A percentile compares a stretch with the other conserved stretches of the same genome.
These are phyloP conservation scores for Cyanidium caldarium DNA, from an alignment of 23 red algal species.

Conservation along the genomic window DNA sequence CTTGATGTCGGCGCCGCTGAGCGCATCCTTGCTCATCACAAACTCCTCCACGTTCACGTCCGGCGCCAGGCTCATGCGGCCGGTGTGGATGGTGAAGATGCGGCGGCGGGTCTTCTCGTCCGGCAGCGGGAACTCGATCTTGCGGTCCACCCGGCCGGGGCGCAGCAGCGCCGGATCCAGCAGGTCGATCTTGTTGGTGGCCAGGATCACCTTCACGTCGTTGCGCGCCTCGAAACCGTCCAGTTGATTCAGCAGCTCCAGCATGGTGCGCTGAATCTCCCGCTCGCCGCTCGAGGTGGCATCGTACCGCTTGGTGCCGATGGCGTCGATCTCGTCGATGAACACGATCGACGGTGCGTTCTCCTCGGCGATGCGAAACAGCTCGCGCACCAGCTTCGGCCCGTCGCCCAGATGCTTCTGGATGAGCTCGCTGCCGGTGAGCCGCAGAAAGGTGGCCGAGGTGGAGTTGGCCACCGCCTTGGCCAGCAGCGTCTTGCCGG, in stretches of 20 bases:
- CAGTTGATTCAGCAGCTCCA: constrained; percentile 97
- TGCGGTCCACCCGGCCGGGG: constrained; percentile 94
- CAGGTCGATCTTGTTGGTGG: constrained; percentile 95
- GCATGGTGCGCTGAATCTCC: constrained; percentile 98
- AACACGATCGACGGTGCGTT: constrained; percentile 98
- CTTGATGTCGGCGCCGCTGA: constrained; percentile 96
- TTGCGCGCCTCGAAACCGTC: constrained; percentile 90
- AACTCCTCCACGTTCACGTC: constrained; percentile 98
- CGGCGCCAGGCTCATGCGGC: constrained; percentile 86
- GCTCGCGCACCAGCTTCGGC: constrained; percentile 93
- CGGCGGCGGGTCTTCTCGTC: constrained; percentile 96
- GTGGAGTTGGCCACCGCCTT: constrained; percentile 97
- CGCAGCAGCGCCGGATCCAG: constrained; percentile 90
- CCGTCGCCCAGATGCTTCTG: constrained; percentile 98
- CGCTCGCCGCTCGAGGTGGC: constrained; percentile 86
- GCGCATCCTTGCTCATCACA: constrained; percentile 80
- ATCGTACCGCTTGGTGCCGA: constrained; percentile 97
- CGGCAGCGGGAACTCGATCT: constrained; percentile 98
- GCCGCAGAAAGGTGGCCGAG: constrained; percentile 84
- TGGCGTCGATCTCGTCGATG: constrained; percentile 99
- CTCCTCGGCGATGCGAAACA: constrained; percentile 93
- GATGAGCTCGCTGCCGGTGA: constrained; percentile 92
- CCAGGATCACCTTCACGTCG: constrained; percentile 94
- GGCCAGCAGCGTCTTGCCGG: constrained; percentile 95
- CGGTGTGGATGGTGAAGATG: constrained; percentile 92